Evolutionary conservation across 2,329 filamentous ascomycete genomes (phyloP).

Genomic region (Emmonsiellopsis sp.): DNA sequence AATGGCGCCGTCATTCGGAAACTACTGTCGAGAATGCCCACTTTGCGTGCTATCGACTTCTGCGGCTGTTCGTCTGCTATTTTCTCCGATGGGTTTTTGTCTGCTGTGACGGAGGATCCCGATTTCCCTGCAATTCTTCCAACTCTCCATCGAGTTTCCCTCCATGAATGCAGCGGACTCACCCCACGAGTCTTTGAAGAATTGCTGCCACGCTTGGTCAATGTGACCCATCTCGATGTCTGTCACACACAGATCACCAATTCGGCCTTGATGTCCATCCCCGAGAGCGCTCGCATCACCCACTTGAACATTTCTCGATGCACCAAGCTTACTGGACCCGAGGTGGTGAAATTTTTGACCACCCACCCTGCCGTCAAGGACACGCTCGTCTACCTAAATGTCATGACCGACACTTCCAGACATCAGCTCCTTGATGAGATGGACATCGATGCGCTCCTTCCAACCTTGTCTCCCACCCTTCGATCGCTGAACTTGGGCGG

Average conservation of each 20-base stretch:
- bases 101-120: conserved; percentile 39
- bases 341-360: conserved; percentile 61
- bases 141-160: conserved; percentile 57
- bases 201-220: conserved; percentile 59
- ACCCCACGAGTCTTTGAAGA: conserved; percentile 58
- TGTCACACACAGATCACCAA: conserved; percentile 69
- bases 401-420: conserved; percentile 62
- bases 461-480: conserved; percentile 49
- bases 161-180: conserved; percentile 70
- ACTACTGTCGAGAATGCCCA: conserved; percentile 58
- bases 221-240: conserved; percentile 70
- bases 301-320: conserved; percentile 74
- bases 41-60: conserved; percentile 62
- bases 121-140: conserved; percentile 46
- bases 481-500: conserved; percentile 69
- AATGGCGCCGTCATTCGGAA: conserved; percentile 59
- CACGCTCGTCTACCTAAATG: conserved; percentile 60
- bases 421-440: conserved; percentile 61
- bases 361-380: conserved; percentile 60
- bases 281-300: conserved; percentile 60
- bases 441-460: conserved; percentile 57
- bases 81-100: conserved; percentile 59
- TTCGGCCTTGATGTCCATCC: conserved; percentile 60
- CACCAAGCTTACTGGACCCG: conserved; percentile 56
- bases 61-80: conserved; percentile 61